phyloP scores from a whole-genome alignment of 139 green algal species.

The Eudorina sp. region DNA sequence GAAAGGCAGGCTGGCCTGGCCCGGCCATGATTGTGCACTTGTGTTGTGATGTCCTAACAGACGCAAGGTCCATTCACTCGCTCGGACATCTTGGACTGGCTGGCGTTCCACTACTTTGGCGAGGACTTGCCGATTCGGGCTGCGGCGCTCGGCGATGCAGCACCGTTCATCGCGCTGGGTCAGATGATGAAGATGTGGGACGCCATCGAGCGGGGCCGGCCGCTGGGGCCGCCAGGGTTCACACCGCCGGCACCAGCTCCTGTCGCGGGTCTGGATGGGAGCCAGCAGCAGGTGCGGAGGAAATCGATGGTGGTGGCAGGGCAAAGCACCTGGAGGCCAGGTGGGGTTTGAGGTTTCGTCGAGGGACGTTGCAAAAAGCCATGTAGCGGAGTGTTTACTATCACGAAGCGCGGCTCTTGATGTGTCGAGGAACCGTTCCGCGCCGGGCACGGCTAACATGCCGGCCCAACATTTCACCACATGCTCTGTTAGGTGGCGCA shows the following conservation, averaged over 20 bases:
- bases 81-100: constrained; percentile 88
- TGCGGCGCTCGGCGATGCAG: constrained; percentile 35
- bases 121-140: constrained; percentile 77
- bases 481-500: not conserved
- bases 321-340: not conserved
- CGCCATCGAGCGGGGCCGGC: constrained; percentile 23
- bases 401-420: too few relatives aligned
- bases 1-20: too few relatives aligned
- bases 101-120: constrained; percentile 81
- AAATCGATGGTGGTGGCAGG: not conserved
- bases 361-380: too few relatives aligned
- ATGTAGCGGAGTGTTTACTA: too few relatives aligned
- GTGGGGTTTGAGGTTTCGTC: not conserved
- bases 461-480: too few relatives aligned
- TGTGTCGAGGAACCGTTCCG: not conserved
- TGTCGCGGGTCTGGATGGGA: not conserved
- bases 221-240: constrained; percentile 45
- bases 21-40: too few relatives aligned
- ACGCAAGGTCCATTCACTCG: constrained; percentile 85
- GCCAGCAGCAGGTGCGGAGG: not conserved
- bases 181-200: constrained; percentile 71
- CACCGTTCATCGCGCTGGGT: constrained; percentile 66
- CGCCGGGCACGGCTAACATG: too few relatives aligned
- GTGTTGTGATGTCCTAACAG: not conserved
- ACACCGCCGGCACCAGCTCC: not conserved